Evolutionary conservation across 441 rosid genomes (phyloP).

Genomic region (Eruca vesicaria): DNA sequence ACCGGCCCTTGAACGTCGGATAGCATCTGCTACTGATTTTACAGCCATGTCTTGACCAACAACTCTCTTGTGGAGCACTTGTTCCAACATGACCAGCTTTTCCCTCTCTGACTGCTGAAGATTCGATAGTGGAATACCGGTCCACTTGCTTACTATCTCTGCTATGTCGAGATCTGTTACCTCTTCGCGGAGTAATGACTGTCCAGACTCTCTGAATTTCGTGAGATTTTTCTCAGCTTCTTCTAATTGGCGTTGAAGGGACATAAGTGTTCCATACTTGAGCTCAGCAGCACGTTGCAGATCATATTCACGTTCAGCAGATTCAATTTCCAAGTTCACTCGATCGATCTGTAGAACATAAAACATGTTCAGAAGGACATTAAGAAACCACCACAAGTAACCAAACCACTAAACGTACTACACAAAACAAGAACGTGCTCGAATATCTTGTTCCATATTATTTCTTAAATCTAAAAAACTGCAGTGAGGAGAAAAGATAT

Average conservation of each 20-base stretch:
- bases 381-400: neutral
- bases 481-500: neutral
- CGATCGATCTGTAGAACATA: slow-evolving; percentile 36
- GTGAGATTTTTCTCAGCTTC: slow-evolving; percentile 77
- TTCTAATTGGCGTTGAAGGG: slow-evolving; percentile 79
- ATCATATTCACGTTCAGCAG: slow-evolving; percentile 87
- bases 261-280: slow-evolving; percentile 75
- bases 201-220: slow-evolving; percentile 64
- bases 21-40: slow-evolving; percentile 32
- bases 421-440: neutral
- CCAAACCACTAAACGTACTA: neutral
- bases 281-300: slow-evolving; percentile 86
- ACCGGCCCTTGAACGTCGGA: slow-evolving; percentile 30
- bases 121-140: slow-evolving; percentile 33
- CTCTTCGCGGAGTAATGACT: slow-evolving; percentile 80
- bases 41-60: slow-evolving; percentile 90
- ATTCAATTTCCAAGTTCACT: slow-evolving; percentile 87
- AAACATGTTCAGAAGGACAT: neutral
- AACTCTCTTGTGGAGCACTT: slow-evolving; percentile 82
- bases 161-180: slow-evolving; percentile 56
- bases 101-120: slow-evolving; percentile 36
- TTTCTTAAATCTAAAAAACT: neutral
- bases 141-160: slow-evolving; percentile 34
- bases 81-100: slow-evolving; percentile 45
- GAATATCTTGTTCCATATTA: neutral